Base-by-base conservation (phyloP, 1,284 basidiomycete genomes). In the Sutorius eximius region DNA sequence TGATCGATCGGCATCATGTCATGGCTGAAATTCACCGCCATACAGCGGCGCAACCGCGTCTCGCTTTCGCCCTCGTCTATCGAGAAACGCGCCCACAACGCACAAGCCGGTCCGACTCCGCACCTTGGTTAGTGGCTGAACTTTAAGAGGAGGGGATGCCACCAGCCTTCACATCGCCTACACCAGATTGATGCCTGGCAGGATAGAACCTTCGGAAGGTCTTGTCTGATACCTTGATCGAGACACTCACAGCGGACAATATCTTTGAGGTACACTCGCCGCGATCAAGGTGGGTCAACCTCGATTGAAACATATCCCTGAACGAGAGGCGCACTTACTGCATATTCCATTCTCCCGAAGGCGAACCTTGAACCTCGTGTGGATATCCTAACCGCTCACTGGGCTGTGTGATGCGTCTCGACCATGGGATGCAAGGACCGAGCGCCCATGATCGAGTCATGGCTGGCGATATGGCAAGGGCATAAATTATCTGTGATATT, bases 361-460 rank as follows among this genome's bases (percentile, higher is more conserved):
- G 56, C 59, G 45, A 52, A 51, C 46, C 47, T 53, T 33, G 47
- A 55, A 42, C 57, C 50, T 59, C 56, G 43, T 56, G 56, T 46
- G 22, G n/a, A 32, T n/a, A n/a, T 27, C 5, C 30, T 42, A 18
- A 29, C 34, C 56, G 48, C 32, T 11, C 27, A 24, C 15, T 8
- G 37, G 15, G 10, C 11, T 8, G 24, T 8, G 24, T 24, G 15
- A 53, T 51, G 11, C 24, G 38, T 44, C 56, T 10, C n/a, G 50
- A 13, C 20, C 12, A 32, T 10, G 32, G 4, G 20, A 20, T 7
- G 7, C 45, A 30, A 20, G 15, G 37, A n/a, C 34, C 30, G 45
- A 61, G 48, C 47, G 58, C 45, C 43, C 41, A 58, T 49, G 58
- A 63, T 61, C 49, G 24, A 27, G 46, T 41, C 44, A 38, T 43